A percentile compares a stretch with the other conserved stretches of the same genome.
phyloP scores from a whole-genome alignment of 2,329 filamentous ascomycete genomes.

The Nemania sp. region DNA sequence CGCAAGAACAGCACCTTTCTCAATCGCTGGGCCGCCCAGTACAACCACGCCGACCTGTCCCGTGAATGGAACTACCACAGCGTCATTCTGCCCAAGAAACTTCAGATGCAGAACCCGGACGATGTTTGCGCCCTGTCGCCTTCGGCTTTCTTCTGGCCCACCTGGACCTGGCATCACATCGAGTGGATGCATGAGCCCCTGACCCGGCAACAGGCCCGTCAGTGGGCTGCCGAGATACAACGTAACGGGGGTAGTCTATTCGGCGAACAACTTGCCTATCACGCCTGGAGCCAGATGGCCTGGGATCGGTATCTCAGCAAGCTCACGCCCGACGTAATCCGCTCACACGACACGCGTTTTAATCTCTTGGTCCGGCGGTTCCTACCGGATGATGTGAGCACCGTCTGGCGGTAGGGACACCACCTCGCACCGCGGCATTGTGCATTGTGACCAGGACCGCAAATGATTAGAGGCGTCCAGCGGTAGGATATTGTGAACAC shows the following conservation, averaged over 20 bases:
- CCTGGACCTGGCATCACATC: conserved; percentile 46
- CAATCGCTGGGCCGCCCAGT: conserved; percentile 43
- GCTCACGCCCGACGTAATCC: conserved; percentile 42
- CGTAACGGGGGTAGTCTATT: conserved; percentile 43
- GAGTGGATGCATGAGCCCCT: conserved; percentile 46
- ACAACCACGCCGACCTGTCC: conserved; percentile 40
- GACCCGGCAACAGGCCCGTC: conserved; percentile 35
- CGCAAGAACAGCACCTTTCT: conserved; percentile 44
- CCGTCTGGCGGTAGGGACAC: conserved; percentile 4
- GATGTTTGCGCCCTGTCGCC: conserved; percentile 45
- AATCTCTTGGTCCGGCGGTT: conserved; percentile 44
- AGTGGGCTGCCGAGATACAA: conserved; percentile 40
- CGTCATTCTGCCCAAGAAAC: conserved; percentile 42
- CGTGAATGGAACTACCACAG: conserved; percentile 47
- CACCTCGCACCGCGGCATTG: background rate
- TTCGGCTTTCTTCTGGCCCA: conserved; percentile 47
- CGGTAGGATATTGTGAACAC: conserved; percentile 14
- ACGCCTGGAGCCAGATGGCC: conserved; percentile 47
- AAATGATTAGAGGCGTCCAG: conserved; percentile 7
- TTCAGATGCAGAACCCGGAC: conserved; percentile 36
- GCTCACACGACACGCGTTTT: conserved; percentile 43
- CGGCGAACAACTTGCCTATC: conserved; percentile 45
- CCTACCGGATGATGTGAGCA: conserved; percentile 35
- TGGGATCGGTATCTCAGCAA: conserved; percentile 42
- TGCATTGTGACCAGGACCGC: background rate